Base-by-base conservation (phyloP, 345 rosid genomes). In the Eucalyptus regnans region DNA sequence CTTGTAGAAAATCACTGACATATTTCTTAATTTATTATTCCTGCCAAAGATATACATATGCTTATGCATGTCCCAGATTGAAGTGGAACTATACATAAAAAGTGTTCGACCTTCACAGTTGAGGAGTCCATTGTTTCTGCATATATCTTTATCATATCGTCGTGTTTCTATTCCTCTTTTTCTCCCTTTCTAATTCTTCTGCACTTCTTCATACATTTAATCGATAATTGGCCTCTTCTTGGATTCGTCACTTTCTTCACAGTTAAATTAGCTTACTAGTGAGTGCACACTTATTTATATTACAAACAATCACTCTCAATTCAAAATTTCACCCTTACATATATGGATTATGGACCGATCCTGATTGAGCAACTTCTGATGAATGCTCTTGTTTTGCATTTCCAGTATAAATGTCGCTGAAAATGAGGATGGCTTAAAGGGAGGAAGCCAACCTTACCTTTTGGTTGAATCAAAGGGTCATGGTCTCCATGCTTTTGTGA, bases 381-480 rank as follows among this genome's bases (percentile, higher is more conserved):
- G 80, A 50, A 87, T 60, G 29, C 23, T 87, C 29, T 54, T 90
- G 87, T 76, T 44, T 71, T 80, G 54, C 20, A 88, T 76, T 92
- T 87, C 91, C 95, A 97, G 99, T 88, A 90, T 97, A 89, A 87
- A 85, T 88, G 94, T 96, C 58, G 91, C 54, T 80, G 92, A 91
- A 89, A 90, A 92, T 88, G 99, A 96, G 92, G 91, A 92, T 88
- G 95, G 90, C 93, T 89, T 95, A 85, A 94, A 93, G 93, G 93
- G 92, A 48, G 95, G 96, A 91, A 93, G 91, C 88, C 88, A 31
- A 31, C 94, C 97, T 14, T 91, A 93, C 91, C 97, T 97, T 58
- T 88, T 93, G 88, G 94, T 98, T 87, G 99, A 97, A 88, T 98
- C 99, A 60, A 93, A 95, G 90, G 99, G 99, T n/a, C 98, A 96